Evolutionary conservation across 139 green algal genomes (phyloP), one percentile per base, ranked within the genome.

Genomic region (Chlamydomonas asymmetrica): DNA sequence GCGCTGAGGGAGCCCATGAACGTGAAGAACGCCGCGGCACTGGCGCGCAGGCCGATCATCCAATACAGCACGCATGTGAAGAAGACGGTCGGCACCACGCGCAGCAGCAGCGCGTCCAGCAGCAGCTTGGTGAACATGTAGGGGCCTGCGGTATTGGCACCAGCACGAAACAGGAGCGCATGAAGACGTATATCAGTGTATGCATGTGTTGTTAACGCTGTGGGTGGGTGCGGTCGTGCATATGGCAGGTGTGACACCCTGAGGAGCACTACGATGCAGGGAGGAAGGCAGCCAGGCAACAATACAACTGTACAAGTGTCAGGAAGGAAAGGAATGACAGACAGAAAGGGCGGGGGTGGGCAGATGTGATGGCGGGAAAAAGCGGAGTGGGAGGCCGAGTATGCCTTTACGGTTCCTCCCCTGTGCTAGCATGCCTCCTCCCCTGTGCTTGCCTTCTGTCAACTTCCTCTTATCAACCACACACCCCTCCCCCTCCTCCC

Each of bases 61-160:
- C 67, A 92, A 76, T 97, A 96, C 61, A 95, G 88, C 5, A 86
- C 79, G 29, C 85, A 63, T 0, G 75, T 43, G 75, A 88, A 93
- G 6, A 92, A 63, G 39, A 91, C 71, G 4, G 87, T 79, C 1
- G 92, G 91, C 32, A 95, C 37, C 27, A 85, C 75, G 25, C 92
- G 85, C 71, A 97, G 87, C 69, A 95, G 83, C 39, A 95, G 71
- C 3, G 64, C 87, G 73, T 97, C 92, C 38, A 96, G 61, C 38
- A 78, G 6, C 37, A 84, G 64, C 66, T 81, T 78, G 57, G 84
- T 62, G 2, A 86, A 20, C 52, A 89, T 71, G 78, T 96, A 94
- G 32, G 65, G 59, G 41, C 32, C 59, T 37, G 60, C n/a, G 23
- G 60, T 25, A 66, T 37, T 20, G 63, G 63, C 48, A 54, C 0